A percentile compares a stretch with the other conserved stretches of the same genome.
Conservation (phyloP, 2,329 filamentous ascomycete genomes). For the Penicillium hesseltinei region DNA sequence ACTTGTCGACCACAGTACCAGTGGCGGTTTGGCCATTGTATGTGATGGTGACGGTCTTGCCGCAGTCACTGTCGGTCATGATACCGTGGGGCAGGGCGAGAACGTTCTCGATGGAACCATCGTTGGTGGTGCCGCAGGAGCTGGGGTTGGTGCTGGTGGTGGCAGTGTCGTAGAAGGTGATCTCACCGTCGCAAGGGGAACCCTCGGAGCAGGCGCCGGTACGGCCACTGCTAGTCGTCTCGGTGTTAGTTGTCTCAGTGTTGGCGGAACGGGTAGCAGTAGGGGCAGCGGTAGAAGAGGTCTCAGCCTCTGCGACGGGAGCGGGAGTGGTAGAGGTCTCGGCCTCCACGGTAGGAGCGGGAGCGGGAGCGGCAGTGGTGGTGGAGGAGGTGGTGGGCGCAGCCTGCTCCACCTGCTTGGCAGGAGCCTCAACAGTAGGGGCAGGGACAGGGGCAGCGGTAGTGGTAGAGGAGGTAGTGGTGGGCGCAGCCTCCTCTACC, state of each 20-base stretch:
- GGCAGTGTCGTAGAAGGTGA: slow-evolving; percentile 73
- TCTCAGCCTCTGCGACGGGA: neutral
- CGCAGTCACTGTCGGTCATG: slow-evolving; percentile 72
- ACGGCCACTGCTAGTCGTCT: slow-evolving; percentile 16
- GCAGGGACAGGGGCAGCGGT: slow-evolving; percentile 8
- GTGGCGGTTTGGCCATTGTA: slow-evolving; percentile 57
- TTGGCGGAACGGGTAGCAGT: neutral
- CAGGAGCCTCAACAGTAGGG: neutral
- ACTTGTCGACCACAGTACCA: slow-evolving; percentile 71
- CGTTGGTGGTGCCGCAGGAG: slow-evolving; percentile 62
- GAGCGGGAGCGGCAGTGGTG: slow-evolving; percentile 9
- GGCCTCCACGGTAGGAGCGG: slow-evolving; percentile 5
- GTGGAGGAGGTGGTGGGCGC: slow-evolving; percentile 12
- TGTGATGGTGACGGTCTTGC: slow-evolving; percentile 63
- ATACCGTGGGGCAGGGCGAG: slow-evolving; percentile 66
- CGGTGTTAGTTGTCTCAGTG: slow-evolving; percentile 11
- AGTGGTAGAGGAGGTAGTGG: slow-evolving; percentile 10
- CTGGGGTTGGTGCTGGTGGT: slow-evolving; percentile 52
- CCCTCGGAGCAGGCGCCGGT: slow-evolving; percentile 26
- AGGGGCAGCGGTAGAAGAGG: neutral
- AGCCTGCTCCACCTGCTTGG: neutral
- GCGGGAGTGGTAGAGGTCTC: slow-evolving; percentile 10
- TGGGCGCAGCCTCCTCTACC: slow-evolving; percentile 5
- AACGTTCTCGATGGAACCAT: slow-evolving; percentile 57
- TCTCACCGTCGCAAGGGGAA: slow-evolving; percentile 54